Percentiles rank a stretch among this genome's conserved stretches.
Conservation (phyloP, 1,139 yeast species). For the Saccharomycopsis phalli region DNA sequence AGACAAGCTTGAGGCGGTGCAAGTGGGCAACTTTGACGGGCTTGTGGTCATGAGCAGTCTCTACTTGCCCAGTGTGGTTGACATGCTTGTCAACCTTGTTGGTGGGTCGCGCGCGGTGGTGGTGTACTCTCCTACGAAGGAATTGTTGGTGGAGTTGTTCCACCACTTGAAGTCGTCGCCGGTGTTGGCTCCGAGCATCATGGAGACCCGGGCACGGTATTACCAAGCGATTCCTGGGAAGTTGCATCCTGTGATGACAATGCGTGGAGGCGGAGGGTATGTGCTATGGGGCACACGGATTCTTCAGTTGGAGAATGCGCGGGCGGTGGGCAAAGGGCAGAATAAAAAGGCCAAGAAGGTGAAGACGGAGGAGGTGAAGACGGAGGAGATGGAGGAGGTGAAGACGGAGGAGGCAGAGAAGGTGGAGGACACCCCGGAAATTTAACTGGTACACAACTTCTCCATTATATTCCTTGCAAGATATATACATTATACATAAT, state of each 20-base stretch:
- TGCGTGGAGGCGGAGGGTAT: slow-evolving; percentile 89
- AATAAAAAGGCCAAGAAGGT: slow-evolving; percentile 22
- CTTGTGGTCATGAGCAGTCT: slow-evolving; percentile 66
- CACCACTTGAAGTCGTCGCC: slow-evolving; percentile 38
- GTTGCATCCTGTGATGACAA: slow-evolving; percentile 91
- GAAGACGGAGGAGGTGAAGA: slow-evolving; percentile 21
- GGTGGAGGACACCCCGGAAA: not conserved
- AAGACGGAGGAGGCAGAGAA: not conserved
- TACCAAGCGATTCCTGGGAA: slow-evolving; percentile 93
- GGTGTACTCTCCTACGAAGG: slow-evolving; percentile 74
- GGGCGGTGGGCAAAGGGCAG: slow-evolving; percentile 28
- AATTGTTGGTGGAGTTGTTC: slow-evolving; percentile 62
- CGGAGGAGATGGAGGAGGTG: slow-evolving; percentile 21
- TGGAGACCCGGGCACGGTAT: slow-evolving; percentile 75
- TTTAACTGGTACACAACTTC: slow-evolving; percentile 1
- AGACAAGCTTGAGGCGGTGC: slow-evolving; percentile 41
- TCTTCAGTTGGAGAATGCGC: slow-evolving; percentile 52
- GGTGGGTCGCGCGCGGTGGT: slow-evolving; percentile 87
- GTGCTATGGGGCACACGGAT: slow-evolving; percentile 74
- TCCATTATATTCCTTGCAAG: not conserved
- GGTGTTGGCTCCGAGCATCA: slow-evolving; percentile 73
- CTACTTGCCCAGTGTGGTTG: slow-evolving; percentile 56
- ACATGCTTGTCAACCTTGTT: slow-evolving; percentile 52
- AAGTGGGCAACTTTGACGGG: slow-evolving; percentile 61
- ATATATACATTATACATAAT: not conserved